Evolutionary conservation across 768 basidiomycete species (phyloP), one percentile per base, ranked within the genome.

Genomic region (Rhodotorula toruloides): DNA sequence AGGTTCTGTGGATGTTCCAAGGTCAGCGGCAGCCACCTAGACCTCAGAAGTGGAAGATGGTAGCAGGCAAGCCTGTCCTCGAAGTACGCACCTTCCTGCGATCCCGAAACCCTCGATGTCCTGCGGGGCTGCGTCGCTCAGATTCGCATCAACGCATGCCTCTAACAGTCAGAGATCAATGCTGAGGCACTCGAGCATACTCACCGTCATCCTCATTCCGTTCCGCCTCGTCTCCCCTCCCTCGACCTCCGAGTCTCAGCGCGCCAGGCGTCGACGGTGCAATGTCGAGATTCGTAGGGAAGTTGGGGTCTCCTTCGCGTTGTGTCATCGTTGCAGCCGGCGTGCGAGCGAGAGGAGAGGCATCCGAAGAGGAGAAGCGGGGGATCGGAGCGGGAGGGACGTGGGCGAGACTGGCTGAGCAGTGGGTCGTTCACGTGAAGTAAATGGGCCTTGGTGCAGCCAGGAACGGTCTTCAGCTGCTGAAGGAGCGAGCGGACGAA

Each of bases 101-200:
- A 71, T 71, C 9, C 70, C 70, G 32, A 54, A 71, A 7, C 49
- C 44, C 11, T 32, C 66, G 16, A 71, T 47, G 31, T 71, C 66
- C 29, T 71, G 70, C 13, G 39, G 43, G 1, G 64, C 64, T 60
- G 60, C 19, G n/a, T 4, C 25, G 44, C 43, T 44, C 21, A 44
- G 12, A 12, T 46, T 46, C 8, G 6, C 22, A n/a, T n/a, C 4
- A 8, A 10, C 29, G 29, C 36, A 4, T 22, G 5, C 16, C 39
- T 2, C 25, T 29, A 21, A 36, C 29, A 43, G 29, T 22, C n/a
- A 25, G 9, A 10, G 1, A 12, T 14, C 4, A 10, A 13, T n/a
- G n/a, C n/a, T n/a, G n/a, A n/a, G n/a, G n/a, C n/a, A n/a, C 9
- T 17, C 6, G 31, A 3, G 12, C 34, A 17, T n/a, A 39, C 40